Conservation (phyloP, 805 yeast genomes). For the Starmerella etchellsii region DNA sequence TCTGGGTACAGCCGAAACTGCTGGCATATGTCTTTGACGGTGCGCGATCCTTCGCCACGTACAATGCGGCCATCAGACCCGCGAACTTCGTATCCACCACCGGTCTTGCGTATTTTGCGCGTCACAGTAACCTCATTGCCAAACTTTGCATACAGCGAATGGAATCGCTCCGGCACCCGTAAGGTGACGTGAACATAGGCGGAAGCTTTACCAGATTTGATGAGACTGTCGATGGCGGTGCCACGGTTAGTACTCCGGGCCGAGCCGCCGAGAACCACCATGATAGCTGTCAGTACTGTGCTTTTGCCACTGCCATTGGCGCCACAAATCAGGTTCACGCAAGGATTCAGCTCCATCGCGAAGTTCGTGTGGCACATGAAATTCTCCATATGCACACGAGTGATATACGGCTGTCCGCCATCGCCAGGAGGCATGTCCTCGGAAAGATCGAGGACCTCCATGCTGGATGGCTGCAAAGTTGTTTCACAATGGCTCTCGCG, state of each 20-base stretch:
- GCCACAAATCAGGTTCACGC: conserved; percentile 77
- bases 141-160: conserved; percentile 48
- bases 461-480: no score
- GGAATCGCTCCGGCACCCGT: conserved; percentile 43
- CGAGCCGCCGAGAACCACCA: conserved; percentile 77
- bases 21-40: conserved; percentile 54
- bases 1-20: conserved; percentile 67
- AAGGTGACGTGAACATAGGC: conserved; percentile 56
- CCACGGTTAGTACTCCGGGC: conserved; percentile 85
- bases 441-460: no score
- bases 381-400: conserved; percentile 40
- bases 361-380: conserved; percentile 52
- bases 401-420: conserved; percentile 39
- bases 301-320: conserved; percentile 85
- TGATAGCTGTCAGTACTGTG: conserved; percentile 75
- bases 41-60: conserved; percentile 39
- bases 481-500: no score
- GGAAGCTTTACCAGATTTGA: conserved; percentile 61
- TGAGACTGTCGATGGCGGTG: conserved; percentile 49
- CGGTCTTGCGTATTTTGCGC: conserved; percentile 47
- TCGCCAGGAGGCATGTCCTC: no score
- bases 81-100: conserved; percentile 42
- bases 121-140: conserved; percentile 63
- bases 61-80: conserved; percentile 40
- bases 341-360: conserved; percentile 60